Conservation (phyloP, 2,329 filamentous ascomycete genomes). For the Sarocladiaceae sp. region DNA sequence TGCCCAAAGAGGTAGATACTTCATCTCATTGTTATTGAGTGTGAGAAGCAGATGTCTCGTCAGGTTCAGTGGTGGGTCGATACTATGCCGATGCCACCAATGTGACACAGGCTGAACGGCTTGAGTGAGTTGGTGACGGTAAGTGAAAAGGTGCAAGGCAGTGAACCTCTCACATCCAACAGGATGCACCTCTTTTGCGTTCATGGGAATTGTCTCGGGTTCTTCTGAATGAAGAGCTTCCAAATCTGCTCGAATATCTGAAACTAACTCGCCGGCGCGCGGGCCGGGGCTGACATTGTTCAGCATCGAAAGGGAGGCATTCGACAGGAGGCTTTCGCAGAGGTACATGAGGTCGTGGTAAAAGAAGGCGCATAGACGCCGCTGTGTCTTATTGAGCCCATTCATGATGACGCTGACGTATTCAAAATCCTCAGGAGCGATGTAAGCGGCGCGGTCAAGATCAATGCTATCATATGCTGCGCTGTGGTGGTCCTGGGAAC, state of each 20-base stretch:
- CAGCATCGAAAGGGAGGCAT: too few species aligned
- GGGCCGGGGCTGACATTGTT: not conserved
- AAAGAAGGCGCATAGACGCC: constrained; percentile 29
- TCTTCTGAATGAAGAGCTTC: not conserved
- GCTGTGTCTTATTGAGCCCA: constrained; percentile 26
- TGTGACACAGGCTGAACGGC: constrained; percentile 16
- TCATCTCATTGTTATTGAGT: constrained; percentile 53
- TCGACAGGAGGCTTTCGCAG: not conserved
- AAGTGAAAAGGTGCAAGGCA: constrained; percentile 15
- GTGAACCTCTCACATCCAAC: constrained; percentile 9
- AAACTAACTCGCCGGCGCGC: not conserved
- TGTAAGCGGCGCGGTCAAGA: constrained; percentile 31
- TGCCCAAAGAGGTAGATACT: constrained; percentile 63
- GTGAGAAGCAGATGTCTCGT: constrained; percentile 46
- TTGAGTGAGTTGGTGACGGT: constrained; percentile 19
- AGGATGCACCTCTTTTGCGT: not conserved
- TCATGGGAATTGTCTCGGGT: not conserved
- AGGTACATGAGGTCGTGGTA: constrained; percentile 22
- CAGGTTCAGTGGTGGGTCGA: constrained; percentile 29
- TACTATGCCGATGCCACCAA: constrained; percentile 22
- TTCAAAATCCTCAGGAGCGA: constrained; percentile 25
- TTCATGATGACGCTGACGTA: constrained; percentile 19
- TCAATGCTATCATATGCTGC: constrained; percentile 20
- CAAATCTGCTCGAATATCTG: not conserved
- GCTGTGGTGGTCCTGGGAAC: not conserved